phyloP scores from a whole-genome alignment of 75 land plant genomes.

The Adiantum capillusveneris region DNA sequence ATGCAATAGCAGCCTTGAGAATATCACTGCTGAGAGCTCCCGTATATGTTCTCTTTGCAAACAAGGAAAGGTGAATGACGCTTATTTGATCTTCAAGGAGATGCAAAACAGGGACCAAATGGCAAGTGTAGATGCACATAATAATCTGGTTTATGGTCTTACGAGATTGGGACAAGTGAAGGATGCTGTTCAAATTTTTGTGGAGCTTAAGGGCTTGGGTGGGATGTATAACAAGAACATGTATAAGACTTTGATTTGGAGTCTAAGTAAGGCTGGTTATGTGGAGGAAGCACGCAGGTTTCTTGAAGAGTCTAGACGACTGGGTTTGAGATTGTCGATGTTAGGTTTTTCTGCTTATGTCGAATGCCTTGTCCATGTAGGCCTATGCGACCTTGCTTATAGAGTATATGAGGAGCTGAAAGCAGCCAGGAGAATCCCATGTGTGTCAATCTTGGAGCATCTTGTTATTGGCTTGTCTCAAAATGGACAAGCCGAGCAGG shows the following conservation, averaged over 20 bases:
- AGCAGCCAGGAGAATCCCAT: not conserved
- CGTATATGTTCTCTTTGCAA: not conserved
- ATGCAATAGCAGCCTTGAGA: no score
- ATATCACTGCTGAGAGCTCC: no score
- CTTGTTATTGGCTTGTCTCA: constrained; percentile 4
- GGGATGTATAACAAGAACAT: not conserved
- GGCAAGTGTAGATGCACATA: not conserved
- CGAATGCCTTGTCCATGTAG: constrained; percentile 2
- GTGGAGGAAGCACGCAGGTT: not conserved
- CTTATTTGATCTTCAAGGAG: constrained; percentile 1
- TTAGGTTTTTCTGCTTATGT: not conserved
- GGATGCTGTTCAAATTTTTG: constrained; percentile 3
- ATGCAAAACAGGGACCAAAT: not conserved
- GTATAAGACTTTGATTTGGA: constrained; percentile 2
- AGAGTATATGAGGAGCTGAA: constrained; percentile 3
- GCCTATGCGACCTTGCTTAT: not conserved
- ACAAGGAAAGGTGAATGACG: constrained; percentile 4
- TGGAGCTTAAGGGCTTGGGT: constrained; percentile 2
- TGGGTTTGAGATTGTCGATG: constrained; percentile 1
- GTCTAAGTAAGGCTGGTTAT: not conserved
- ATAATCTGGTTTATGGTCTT: constrained; percentile 1
- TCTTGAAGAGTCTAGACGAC: not conserved
- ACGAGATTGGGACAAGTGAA: constrained; percentile 1
- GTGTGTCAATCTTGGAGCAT: not conserved
- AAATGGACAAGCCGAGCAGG: not conserved